Percentiles rank a stretch among this genome's conserved stretches.
Conservation (phyloP, 805 yeast species). For the Saturnispora sekii region DNA sequence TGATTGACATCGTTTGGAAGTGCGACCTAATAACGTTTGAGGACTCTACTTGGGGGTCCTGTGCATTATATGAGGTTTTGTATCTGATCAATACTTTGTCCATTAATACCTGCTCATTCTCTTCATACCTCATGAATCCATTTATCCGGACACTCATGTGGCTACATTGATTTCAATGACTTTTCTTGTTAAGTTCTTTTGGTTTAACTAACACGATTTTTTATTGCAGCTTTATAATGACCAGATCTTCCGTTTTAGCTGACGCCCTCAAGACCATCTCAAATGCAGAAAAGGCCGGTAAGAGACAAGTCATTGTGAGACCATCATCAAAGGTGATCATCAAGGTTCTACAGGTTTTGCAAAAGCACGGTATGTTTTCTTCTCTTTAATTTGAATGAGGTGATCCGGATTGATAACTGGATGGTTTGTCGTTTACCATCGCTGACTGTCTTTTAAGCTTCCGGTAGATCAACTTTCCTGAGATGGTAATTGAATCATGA, state of each 20-base stretch:
- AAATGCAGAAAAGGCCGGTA: constrained; percentile 99
- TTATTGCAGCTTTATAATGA: constrained; percentile 45
- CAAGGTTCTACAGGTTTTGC: constrained; percentile 95
- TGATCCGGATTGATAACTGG: constrained; percentile 97
- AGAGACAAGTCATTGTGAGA: constrained; percentile 97
- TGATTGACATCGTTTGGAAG: constrained; percentile 1
- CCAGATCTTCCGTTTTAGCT: constrained; percentile 97
- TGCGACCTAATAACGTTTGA: constrained; percentile 7
- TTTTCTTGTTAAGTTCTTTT: neutral
- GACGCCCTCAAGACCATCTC: constrained; percentile 97
- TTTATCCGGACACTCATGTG: constrained; percentile 36
- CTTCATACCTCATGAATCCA: constrained; percentile 33
- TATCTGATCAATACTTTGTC: neutral
- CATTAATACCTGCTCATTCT: constrained; percentile 2
- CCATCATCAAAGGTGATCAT: constrained; percentile 97
- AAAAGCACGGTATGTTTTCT: constrained; percentile 61
- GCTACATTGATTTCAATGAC: constrained; percentile 17
- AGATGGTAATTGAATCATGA: neutral
- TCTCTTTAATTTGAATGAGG: neutral
- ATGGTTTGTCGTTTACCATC: constrained; percentile 83
- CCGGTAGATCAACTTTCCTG: constrained; percentile 58
- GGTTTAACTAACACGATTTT: constrained; percentile 1
- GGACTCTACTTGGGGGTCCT: no score
- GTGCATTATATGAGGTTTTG: neutral
- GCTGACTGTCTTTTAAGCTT: constrained; percentile 96